A percentile compares a stretch with the other conserved stretches of the same genome.
Conservation (phyloP, 108 stramenopile genomes). For the Seminavis robusta region DNA sequence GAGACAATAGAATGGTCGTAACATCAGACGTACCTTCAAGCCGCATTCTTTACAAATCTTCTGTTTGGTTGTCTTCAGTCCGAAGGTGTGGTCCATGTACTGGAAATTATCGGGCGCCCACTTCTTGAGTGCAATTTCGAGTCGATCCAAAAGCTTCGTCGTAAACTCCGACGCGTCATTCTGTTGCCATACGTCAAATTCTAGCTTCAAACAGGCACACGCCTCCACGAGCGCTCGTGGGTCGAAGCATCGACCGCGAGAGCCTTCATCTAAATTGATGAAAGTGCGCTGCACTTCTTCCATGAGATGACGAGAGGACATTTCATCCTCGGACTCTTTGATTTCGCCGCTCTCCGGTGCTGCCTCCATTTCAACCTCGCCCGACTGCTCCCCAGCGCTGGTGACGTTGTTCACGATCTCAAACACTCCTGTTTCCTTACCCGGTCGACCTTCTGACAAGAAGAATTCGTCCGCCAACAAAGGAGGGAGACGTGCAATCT, state of each 20-base stretch:
- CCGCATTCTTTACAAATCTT: constrained; percentile 93
- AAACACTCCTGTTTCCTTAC: constrained; percentile 92
- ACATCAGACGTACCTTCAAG: constrained; percentile 58
- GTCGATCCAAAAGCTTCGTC: constrained; percentile 90
- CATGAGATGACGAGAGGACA: constrained; percentile 76
- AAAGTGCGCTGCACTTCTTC: constrained; percentile 97
- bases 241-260: constrained; percentile 88
- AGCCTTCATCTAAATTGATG: constrained; percentile 81
- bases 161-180: constrained; percentile 98
- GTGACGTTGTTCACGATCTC: constrained; percentile 45
- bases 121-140: constrained; percentile 85
- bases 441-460: constrained; percentile 83
- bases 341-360: constrained; percentile 12
- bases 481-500: constrained; percentile 49
- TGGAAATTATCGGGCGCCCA: constrained; percentile 78
- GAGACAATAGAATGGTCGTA: background rate
- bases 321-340: constrained; percentile 81
- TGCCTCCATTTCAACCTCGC: background rate
- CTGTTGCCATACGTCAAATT: constrained; percentile 98
- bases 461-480: constrained; percentile 78
- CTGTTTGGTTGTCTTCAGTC: constrained; percentile 80
- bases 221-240: constrained; percentile 92
- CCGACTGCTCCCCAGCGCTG: background rate
- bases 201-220: constrained; percentile 90
- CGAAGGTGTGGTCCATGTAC: constrained; percentile 84